Evolutionary conservation across 768 basidiomycete species (phyloP).

Genomic region (Crucibulum laeve): DNA sequence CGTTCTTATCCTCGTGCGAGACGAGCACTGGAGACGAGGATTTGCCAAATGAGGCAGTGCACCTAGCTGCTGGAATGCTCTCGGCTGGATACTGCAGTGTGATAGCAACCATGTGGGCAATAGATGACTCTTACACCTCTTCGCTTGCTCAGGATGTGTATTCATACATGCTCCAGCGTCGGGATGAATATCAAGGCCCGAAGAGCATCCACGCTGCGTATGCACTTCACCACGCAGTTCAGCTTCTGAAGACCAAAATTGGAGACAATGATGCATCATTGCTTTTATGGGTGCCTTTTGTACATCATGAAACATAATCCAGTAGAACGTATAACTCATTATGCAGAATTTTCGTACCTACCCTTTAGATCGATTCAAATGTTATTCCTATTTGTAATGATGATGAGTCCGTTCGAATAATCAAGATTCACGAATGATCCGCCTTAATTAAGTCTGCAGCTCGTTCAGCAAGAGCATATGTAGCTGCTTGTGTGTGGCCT

Average conservation of each 20-base stretch:
- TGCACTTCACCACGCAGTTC: slow-evolving; percentile 12
- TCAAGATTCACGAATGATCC: no score
- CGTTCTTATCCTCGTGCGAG: slow-evolving; percentile 37
- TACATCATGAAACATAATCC: no score
- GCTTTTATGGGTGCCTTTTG: slow-evolving; percentile 13
- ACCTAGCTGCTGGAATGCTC: slow-evolving; percentile 36
- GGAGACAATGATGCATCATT: slow-evolving; percentile 5
- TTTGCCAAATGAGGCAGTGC: slow-evolving; percentile 29
- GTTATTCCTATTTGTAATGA: no score
- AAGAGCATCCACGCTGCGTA: slow-evolving; percentile 9
- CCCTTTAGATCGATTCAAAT: no score
- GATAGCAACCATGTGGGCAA: slow-evolving; percentile 35
- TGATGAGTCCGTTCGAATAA: no score
- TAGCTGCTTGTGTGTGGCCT: slow-evolving; percentile 16
- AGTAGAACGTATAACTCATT: no score
- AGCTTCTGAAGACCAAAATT: slow-evolving; percentile 7
- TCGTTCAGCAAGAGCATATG: slow-evolving; percentile 16
- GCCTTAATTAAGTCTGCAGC: slow-evolving; percentile 3
- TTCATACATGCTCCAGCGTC: slow-evolving; percentile 6
- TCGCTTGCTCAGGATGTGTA: slow-evolving; percentile 23
- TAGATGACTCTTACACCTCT: slow-evolving; percentile 25
- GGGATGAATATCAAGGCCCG: background rate
- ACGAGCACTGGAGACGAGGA: slow-evolving; percentile 24
- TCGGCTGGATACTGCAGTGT: slow-evolving; percentile 22
- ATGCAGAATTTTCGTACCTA: no score